Evolutionary conservation across 805 yeast species (phyloP), one percentile per base, ranked within the genome.

Genomic region (Suhomyces faveliae): DNA sequence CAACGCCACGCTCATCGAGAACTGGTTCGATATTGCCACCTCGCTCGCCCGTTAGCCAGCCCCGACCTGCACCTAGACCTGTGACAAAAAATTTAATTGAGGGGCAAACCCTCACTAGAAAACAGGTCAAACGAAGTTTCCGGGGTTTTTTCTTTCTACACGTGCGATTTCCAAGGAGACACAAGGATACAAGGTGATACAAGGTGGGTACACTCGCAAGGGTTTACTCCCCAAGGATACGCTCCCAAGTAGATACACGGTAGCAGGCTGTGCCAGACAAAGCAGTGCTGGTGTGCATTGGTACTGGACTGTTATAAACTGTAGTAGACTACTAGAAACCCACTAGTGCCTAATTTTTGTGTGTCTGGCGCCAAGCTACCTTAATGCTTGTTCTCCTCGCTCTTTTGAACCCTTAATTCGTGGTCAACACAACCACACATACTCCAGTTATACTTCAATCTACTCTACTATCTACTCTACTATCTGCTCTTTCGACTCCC

Each of bases 51-150:
- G 13, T 10, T 8, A 33, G 37, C 37, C 21, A 33, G 37, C 21
- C 37, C 12, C 37, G 27, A 7, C 27, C 27, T 24, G 27, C 27
- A 24, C 27, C 27, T 24, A 10, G 27, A 24, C 27, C 27, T 7
- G 27, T 10, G 6, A n/a, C 37, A 17, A 9, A 33, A 33, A 33
- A 15, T 17, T 33, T 33, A 17, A 9, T 33, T 17, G 37, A 33
- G 37, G 37, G 37, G 37, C 37, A 33, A 33, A 33, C 37, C 21
- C 37, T 15, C 37, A 11, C 37, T 37, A 22, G 27, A 47, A 50
- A 51, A 54, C 50, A 53, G 59, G 57, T 45, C 53, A 47, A 55
- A 54, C 50, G 47, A 43, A 29, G 48, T 46, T 49, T 55, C 59
- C 59, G 54, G 54, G 39, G 38, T 47, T 55, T 54, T 53, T 53